A percentile compares a stretch with the other conserved stretches of the same genome.
Evolutionary conservation across 768 basidiomycete genomes (phyloP).

Genomic region (Chiua virens): DNA sequence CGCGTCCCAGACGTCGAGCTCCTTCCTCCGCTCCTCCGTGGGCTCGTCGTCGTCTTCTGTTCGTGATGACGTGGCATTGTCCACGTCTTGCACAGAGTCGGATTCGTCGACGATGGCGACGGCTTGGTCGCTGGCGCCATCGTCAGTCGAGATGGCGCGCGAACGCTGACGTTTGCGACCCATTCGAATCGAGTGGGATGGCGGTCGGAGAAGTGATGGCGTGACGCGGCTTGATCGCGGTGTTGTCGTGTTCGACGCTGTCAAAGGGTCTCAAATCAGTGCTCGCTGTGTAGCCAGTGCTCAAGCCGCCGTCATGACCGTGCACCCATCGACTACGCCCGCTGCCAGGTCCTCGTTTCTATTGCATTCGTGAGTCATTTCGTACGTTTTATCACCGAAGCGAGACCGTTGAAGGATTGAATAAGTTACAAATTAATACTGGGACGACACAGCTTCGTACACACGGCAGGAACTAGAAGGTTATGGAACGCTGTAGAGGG

Average conservation of each 20-base stretch:
- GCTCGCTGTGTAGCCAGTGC: no score
- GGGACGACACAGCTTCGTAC: no score
- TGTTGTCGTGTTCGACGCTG: background rate
- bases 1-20: constrained; percentile 68
- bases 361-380: background rate
- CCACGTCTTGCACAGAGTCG: constrained; percentile 7
- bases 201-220: constrained; percentile 1
- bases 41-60: constrained; percentile 8
- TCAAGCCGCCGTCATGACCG: no score
- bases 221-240: constrained; percentile 7
- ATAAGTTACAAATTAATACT: no score
- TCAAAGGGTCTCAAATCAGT: no score
- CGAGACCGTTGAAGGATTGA: no score
- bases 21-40: constrained; percentile 42
- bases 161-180: constrained; percentile 50
- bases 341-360: background rate
- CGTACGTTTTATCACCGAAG: background rate
- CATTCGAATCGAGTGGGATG: constrained; percentile 16
- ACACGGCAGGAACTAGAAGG: background rate
- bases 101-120: constrained; percentile 15
- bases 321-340: no score
- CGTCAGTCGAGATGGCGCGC: constrained; percentile 35
- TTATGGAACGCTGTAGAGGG: constrained; percentile 7
- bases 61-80: background rate
- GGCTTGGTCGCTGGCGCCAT: constrained; percentile 21